Evolutionary conservation across 306 rosid species (phyloP), one percentile per base, ranked within the genome.

Genomic region (Spatholobus suberectus): DNA sequence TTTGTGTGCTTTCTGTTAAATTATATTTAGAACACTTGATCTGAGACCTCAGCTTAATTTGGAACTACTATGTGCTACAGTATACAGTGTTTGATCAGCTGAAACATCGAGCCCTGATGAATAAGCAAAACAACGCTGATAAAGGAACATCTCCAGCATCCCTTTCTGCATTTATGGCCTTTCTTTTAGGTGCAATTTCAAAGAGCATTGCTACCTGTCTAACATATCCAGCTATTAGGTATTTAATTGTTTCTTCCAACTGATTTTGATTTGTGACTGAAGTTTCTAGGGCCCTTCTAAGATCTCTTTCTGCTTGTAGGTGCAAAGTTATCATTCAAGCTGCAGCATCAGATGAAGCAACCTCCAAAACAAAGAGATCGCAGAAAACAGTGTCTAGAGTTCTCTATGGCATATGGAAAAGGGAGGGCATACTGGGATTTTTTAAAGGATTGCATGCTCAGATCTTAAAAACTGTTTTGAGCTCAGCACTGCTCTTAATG

Each of bases 271-370:
- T 82, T 68, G 35, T 38, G 57, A 74, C 66, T 75, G 71, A 70
- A 70, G 76, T 71, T 20, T 62, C 46, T 59, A 66, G 79, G 32
- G 23, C 83, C 58, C 51, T 34, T 72, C 52, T 46, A 68, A 81
- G 13, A 71, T 55, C 20, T 51, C 73, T 73, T 80, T 68, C 74
- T 79, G 32, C 38, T 18, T 80, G 23, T 83, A 96, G 99, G 97
- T 96, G 99, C 87, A 96, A 96, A 92, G 98, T 96, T 81, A 94
- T 94, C 88, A 94, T 96, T 89, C 99, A 96, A 92, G 96, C 99
- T 83, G 93, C 94, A 52, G 94, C 89, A 4, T 58, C 88, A 21
- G 92, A 89, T 26, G 90, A 89, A 35, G 83, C 81, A 77, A 75
- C 72, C 20, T 80, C 86, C 14, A 82, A 85, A 77, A 44, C 82